Percentiles rank a stretch among this genome's conserved stretches.
phyloP scores from a whole-genome alignment of 441 rosid species.

The Pelargonium myrrhifolium region DNA sequence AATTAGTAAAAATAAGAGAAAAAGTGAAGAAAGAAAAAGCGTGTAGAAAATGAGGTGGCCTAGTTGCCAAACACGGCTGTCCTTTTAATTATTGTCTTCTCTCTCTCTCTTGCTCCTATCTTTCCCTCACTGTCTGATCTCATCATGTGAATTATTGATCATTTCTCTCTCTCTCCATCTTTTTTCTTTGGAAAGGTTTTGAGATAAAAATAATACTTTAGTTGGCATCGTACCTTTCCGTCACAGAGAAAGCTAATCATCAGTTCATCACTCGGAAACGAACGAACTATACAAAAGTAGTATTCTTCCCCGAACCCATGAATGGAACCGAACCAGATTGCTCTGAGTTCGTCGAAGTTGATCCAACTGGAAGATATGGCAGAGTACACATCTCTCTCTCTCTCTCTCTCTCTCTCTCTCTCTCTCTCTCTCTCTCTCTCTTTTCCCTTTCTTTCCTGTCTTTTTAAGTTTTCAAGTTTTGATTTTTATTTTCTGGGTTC shows the following conservation, averaged over 20 bases:
- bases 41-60: too few relatives aligned
- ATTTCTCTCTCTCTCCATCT: background rate
- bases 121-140: background rate
- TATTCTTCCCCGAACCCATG: background rate
- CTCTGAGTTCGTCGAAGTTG: slow-evolving; percentile 71
- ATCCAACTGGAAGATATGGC: slow-evolving; percentile 99
- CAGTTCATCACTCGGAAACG: background rate
- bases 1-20: too few relatives aligned
- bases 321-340: background rate
- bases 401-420: background rate
- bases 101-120: too few relatives aligned
- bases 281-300: background rate
- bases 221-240: too few relatives aligned
- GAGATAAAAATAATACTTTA: background rate
- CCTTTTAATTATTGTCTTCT: too few relatives aligned
- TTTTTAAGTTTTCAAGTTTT: slow-evolving; percentile 8
- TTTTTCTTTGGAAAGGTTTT: background rate
- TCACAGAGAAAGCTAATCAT: background rate
- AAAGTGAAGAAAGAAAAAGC: too few relatives aligned
- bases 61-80: too few relatives aligned
- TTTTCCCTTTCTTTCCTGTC: background rate
- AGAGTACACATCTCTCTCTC: slow-evolving; percentile 42
- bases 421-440: too few relatives aligned
- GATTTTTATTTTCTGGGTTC: slow-evolving; percentile 17
- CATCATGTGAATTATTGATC: background rate